A percentile compares a stretch with the other conserved stretches of the same genome.
Conservation (phyloP, 257 asterid genomes). For the Paulownia fortunei region DNA sequence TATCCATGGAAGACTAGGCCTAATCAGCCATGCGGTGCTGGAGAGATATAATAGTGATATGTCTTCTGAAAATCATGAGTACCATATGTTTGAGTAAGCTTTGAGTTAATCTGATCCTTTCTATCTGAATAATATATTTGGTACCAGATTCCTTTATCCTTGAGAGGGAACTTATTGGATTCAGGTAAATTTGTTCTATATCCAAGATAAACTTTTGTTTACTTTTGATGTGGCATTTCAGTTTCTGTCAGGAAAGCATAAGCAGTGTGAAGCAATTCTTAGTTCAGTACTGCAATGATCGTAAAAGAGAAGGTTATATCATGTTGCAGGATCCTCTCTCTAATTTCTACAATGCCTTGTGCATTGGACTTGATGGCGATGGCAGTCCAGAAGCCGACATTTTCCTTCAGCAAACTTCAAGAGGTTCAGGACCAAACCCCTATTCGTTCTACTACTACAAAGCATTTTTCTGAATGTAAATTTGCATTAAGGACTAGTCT, state of each 20-base stretch:
- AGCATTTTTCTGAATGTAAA: background rate
- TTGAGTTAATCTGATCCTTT: background rate
- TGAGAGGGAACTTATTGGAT: background rate
- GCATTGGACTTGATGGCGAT: constrained; percentile 48
- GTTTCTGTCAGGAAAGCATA: constrained; percentile 59
- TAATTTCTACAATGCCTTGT: constrained; percentile 57
- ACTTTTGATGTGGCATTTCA: constrained; percentile 6
- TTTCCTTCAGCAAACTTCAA: constrained; percentile 35
- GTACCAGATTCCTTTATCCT: background rate
- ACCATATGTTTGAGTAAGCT: constrained; percentile 65
- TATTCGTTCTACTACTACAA: background rate
- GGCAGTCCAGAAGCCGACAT: constrained; percentile 17
- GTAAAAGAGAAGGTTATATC: constrained; percentile 53
- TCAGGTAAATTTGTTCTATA: background rate
- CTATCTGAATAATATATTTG: background rate
- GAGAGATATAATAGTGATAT: constrained; percentile 39
- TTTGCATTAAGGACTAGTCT: background rate
- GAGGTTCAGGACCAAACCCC: constrained; percentile 14
- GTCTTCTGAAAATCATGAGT: constrained; percentile 45
- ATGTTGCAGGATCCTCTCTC: constrained; percentile 64
- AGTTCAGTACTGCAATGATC: constrained; percentile 56
- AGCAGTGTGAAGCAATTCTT: constrained; percentile 61
- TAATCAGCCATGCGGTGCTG: constrained; percentile 61
- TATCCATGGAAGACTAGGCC: constrained; percentile 70
- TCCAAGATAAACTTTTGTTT: background rate